phyloP scores from a whole-genome alignment of 1,284 basidiomycete species.

The Veloboletus limbatus region DNA sequence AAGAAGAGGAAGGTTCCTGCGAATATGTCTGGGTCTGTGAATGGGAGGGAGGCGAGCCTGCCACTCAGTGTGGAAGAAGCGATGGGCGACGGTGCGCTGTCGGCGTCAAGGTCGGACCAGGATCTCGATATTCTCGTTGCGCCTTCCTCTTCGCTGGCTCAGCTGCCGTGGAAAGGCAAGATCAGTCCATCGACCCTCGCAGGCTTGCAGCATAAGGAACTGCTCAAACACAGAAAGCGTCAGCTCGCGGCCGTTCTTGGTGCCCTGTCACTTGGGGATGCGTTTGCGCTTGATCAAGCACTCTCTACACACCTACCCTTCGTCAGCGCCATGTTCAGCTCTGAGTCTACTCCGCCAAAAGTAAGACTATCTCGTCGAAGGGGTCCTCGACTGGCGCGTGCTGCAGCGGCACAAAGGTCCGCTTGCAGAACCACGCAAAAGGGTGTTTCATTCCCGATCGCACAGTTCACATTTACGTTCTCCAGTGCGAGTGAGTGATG shows the following conservation, averaged over 20 bases:
- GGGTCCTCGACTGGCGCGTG: constrained; percentile 43
- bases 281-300: constrained; percentile 71
- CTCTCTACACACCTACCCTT: constrained; percentile 62
- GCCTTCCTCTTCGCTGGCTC: constrained; percentile 20
- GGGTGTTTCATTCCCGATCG: constrained; percentile 43
- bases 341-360: constrained; percentile 33
- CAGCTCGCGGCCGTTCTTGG: constrained; percentile 67
- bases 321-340: constrained; percentile 29
- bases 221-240: constrained; percentile 62
- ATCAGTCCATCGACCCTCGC: constrained; percentile 60
- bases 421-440: constrained; percentile 24
- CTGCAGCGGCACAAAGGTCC: constrained; percentile 30
- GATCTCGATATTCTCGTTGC: constrained; percentile 21
- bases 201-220: constrained; percentile 71
- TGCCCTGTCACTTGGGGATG: constrained; percentile 58
- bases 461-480: constrained; percentile 57
- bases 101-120: constrained; percentile 19
- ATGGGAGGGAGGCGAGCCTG: constrained; percentile 30
- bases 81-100: constrained; percentile 10
- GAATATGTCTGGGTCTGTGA: constrained; percentile 39
- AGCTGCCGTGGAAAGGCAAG: constrained; percentile 43
- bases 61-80: constrained; percentile 30
- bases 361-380: constrained; percentile 36
- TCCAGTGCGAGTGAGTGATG: constrained; percentile 65
- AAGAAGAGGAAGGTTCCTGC: constrained; percentile 81